A percentile compares a stretch with the other conserved stretches of the same genome.
phyloP scores from a whole-genome alignment of 495 filamentous ascomycete genomes.

The Neurospora sp. region DNA sequence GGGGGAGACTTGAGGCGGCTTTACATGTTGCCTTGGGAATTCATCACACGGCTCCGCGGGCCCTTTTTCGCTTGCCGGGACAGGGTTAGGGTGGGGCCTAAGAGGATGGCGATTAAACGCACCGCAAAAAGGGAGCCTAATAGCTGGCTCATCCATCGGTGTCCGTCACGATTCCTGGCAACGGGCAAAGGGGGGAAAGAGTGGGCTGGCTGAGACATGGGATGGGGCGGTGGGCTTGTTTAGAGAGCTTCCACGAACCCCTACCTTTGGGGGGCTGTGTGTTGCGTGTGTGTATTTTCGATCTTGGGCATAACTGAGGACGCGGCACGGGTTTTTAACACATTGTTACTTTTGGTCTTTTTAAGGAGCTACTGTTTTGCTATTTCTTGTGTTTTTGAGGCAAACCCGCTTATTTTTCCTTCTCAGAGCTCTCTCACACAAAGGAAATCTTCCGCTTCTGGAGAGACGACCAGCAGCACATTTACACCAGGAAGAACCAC shows the following conservation, averaged over 20 bases:
- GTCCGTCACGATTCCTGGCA: neutral
- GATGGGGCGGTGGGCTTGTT: conserved; percentile 8
- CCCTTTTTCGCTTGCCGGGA: neutral
- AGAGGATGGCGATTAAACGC: neutral
- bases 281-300: conserved; percentile 18
- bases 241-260: conserved; percentile 3
- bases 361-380: neutral
- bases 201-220: conserved; percentile 2
- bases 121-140: neutral
- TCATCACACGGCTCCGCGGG: neutral
- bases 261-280: neutral
- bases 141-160: neutral
- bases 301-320: conserved; percentile 25
- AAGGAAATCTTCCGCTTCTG: neutral
- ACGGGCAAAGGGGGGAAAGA: neutral
- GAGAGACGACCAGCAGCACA: neutral
- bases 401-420: neutral
- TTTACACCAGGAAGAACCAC: neutral
- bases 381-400: neutral
- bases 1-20: neutral
- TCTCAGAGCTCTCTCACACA: neutral
- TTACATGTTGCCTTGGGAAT: neutral
- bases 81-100: neutral
- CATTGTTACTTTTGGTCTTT: neutral
- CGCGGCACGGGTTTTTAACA: conserved; percentile 1